Conservation (phyloP, 2,329 filamentous ascomycete species). For the Trichoderma sp. region DNA sequence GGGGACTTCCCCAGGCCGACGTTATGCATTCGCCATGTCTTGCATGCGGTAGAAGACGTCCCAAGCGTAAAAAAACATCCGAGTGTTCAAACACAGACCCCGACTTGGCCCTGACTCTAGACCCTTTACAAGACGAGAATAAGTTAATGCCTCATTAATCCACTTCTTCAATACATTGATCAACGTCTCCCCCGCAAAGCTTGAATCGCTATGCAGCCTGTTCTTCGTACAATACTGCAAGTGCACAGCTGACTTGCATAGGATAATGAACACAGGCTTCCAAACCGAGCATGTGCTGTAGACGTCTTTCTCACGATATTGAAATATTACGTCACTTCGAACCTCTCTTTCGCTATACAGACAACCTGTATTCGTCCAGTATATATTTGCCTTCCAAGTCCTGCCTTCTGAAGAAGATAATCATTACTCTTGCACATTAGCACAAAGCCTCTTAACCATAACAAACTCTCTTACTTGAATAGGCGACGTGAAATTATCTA, state of each 20-base stretch:
- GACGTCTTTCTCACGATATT: not conserved
- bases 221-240: not conserved
- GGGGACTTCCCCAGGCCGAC: too few relatives aligned
- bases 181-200: not conserved
- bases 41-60: too few relatives aligned
- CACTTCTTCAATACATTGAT: not conserved
- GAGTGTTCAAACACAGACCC: too few relatives aligned
- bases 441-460: not conserved
- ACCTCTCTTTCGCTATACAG: not conserved
- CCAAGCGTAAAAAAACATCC: too few relatives aligned
- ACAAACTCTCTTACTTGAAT: not conserved
- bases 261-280: not conserved
- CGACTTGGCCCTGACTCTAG: too few relatives aligned
- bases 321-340: not conserved
- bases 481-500: not conserved
- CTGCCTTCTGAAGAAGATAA: not conserved
- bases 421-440: not conserved
- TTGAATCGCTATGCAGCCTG: not conserved
- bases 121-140: not conserved
- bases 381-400: not conserved
- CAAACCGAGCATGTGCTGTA: not conserved
- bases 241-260: not conserved
- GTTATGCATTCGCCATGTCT: too few relatives aligned
- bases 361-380: not conserved
- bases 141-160: not conserved